These are phyloP conservation scores for Danielia oregonensis DNA, from an alignment of 805 yeast species.

Conservation along the genomic window DNA sequence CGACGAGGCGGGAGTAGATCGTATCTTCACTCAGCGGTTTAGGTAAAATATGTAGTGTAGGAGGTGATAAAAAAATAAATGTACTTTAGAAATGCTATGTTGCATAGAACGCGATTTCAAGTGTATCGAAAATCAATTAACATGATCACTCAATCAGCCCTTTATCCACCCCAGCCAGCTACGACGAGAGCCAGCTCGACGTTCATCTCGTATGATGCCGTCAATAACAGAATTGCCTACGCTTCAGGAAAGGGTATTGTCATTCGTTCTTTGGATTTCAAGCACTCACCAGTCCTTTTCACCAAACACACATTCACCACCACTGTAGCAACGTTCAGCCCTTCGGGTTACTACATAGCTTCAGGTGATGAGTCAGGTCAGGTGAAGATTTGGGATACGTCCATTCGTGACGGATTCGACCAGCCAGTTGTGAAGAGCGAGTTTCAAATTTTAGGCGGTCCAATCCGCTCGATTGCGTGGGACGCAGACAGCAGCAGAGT, in stretches of 20 bases:
- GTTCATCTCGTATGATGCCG: constrained; percentile 70
- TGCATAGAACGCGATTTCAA: too few relatives aligned
- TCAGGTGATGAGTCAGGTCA: constrained; percentile 91
- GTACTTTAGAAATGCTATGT: too few relatives aligned
- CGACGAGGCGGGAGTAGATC: constrained; percentile 83
- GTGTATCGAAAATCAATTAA: too few relatives aligned
- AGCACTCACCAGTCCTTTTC: constrained; percentile 53
- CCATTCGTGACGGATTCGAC: constrained; percentile 38
- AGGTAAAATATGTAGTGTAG: too few relatives aligned
- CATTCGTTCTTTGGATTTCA: constrained; percentile 59
- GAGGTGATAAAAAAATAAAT: too few relatives aligned
- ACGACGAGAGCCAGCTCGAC: constrained; percentile 70
- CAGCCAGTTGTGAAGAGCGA: constrained; percentile 69
- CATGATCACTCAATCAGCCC: constrained; percentile 24
- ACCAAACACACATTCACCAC: constrained; percentile 66
- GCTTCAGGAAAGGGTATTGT: constrained; percentile 77
- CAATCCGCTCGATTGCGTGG: constrained; percentile 84
- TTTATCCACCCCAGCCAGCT: constrained; percentile 74
- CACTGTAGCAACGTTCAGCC: constrained; percentile 82
- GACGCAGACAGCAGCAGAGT: constrained; percentile 82
- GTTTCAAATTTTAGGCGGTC: constrained; percentile 73
- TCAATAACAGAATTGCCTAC: constrained; percentile 70
- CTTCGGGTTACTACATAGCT: constrained; percentile 86
- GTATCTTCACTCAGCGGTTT: constrained; percentile 76
- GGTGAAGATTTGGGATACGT: constrained; percentile 80